Conservation (phyloP, 2,329 filamentous ascomycete species). For the Stemphylium beticola region DNA sequence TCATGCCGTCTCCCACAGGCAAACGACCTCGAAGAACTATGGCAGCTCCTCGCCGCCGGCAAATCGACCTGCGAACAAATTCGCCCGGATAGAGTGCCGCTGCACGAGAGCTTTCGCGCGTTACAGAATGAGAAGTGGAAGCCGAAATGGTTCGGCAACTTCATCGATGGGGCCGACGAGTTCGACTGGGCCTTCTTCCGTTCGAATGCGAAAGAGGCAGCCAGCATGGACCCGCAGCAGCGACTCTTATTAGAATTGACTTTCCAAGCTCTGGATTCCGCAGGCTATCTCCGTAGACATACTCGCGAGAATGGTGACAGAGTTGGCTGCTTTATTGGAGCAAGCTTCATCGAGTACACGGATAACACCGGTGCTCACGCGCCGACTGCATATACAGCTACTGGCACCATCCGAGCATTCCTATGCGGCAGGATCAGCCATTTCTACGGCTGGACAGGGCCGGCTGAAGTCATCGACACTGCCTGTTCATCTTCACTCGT, state of each 20-base stretch:
- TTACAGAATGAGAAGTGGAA: constrained; percentile 14
- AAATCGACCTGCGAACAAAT: constrained; percentile 13
- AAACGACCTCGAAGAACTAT: constrained; percentile 20
- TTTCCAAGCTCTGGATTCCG: constrained; percentile 48
- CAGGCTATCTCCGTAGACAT: constrained; percentile 26
- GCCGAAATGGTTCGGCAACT: constrained; percentile 25
- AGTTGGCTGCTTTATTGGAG: constrained; percentile 45
- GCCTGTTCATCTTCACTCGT: constrained; percentile 45
- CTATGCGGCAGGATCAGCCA: constrained; percentile 31
- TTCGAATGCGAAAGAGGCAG: constrained; percentile 26
- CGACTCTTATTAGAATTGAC: constrained; percentile 32
- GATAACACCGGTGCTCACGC: constrained; percentile 21
- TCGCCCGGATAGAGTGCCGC: constrained; percentile 4
- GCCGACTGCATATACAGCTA: constrained; percentile 24
- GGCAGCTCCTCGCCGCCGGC: constrained; percentile 15
- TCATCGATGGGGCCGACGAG: constrained; percentile 31
- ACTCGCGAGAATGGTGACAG: constrained; percentile 12
- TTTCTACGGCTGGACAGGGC: constrained; percentile 37
- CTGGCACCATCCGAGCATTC: constrained; percentile 32
- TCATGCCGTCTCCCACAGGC: constrained; percentile 17
- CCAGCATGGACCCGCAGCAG: constrained; percentile 37
- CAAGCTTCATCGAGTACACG: constrained; percentile 40
- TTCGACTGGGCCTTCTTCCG: constrained; percentile 45
- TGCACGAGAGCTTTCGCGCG: constrained; percentile 13
- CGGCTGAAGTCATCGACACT: constrained; percentile 40